phyloP scores from a whole-genome alignment of 208 protist genomes.

The Wallacemonas rigidus region DNA sequence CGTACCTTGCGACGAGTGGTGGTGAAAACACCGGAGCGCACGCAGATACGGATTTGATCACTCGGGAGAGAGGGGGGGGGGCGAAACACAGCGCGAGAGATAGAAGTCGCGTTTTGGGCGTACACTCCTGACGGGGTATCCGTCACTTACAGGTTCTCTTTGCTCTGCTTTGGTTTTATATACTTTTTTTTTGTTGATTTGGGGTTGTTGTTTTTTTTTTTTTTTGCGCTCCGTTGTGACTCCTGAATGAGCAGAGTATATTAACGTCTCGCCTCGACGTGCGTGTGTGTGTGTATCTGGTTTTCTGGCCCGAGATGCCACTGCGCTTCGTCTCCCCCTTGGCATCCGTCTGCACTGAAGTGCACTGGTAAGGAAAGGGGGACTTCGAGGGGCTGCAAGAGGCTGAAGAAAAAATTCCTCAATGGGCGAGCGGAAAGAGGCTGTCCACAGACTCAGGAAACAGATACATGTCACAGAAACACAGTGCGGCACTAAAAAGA shows the following conservation, averaged over 20 bases:
- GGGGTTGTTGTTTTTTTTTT: neutral
- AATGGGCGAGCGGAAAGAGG: too few species aligned
- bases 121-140: too few species aligned
- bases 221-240: constrained; percentile 2
- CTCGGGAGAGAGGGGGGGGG: too few species aligned
- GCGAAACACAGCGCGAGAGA: too few species aligned
- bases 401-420: too few species aligned
- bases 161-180: constrained; percentile 1
- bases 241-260: constrained; percentile 17
- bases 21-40: too few species aligned
- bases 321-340: neutral
- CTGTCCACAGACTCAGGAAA: neutral
- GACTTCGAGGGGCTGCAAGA: too few species aligned
- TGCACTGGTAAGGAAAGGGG: too few species aligned
- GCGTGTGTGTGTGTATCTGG: neutral
- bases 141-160: too few species aligned
- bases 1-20: too few species aligned
- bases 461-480: neutral
- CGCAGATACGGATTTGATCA: too few species aligned
- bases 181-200: constrained; percentile 5
- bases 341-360: neutral
- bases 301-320: neutral
- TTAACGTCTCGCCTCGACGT: neutral
- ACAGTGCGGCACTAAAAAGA: constrained; percentile 6
- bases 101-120: too few species aligned